Evolutionary conservation across 148 eudicot genomes (phyloP).

Genomic region (Bassia scoparia): DNA sequence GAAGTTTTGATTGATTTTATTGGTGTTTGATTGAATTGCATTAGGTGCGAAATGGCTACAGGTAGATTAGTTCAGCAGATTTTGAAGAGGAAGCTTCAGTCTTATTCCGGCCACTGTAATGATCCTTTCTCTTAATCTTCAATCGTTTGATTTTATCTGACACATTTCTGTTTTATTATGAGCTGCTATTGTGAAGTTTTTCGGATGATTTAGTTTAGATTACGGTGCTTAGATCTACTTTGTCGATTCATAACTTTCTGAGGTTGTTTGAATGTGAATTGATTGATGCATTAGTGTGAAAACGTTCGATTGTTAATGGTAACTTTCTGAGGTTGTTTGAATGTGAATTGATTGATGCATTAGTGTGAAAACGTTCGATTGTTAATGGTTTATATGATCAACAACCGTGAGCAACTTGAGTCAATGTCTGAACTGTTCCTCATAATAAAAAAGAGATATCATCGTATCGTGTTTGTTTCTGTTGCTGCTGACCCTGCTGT

Average conservation of each 20-base stretch:
- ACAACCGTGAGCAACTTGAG: not conserved
- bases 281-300: too few species aligned
- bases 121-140: not conserved
- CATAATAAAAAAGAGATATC: too few species aligned
- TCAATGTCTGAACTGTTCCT: not conserved
- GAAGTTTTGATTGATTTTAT: not conserved
- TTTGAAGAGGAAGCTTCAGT: slow-evolving; percentile 47
- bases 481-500: not conserved
- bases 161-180: not conserved
- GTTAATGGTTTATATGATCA: not conserved
- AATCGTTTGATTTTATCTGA: not conserved
- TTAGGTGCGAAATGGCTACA: slow-evolving; percentile 51
- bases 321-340: too few species aligned
- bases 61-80: slow-evolving; percentile 60
- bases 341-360: too few species aligned
- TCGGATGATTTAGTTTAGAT: not conserved
- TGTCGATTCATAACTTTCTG: not conserved
- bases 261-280: too few species aligned
- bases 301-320: not conserved
- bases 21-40: slow-evolving; percentile 6
- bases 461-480: not conserved
- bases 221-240: not conserved
- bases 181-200: not conserved
- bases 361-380: too few species aligned
- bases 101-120: slow-evolving; percentile 54